Evolutionary conservation across 768 basidiomycete species (phyloP).

Genomic region (Clitopilus hobsonii): DNA sequence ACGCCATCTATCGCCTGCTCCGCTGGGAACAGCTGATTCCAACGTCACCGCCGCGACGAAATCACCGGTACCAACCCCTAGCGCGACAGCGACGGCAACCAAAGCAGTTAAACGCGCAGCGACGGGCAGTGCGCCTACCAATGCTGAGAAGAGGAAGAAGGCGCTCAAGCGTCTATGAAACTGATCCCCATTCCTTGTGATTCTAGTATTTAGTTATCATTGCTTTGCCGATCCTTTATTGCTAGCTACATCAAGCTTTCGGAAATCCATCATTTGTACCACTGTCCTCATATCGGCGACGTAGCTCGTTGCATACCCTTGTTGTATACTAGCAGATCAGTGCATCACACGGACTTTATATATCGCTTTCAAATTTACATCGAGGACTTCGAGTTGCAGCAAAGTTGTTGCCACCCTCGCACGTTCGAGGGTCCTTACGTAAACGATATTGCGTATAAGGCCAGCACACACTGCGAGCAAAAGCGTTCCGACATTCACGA

Average conservation of each 20-base stretch:
- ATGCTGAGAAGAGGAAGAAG: slow-evolving; percentile 84
- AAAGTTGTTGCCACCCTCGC: not conserved
- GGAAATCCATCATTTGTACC: not conserved
- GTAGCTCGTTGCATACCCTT: not conserved
- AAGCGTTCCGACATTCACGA: slow-evolving; percentile 7
- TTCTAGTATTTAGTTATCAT: not conserved
- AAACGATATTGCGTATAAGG: not conserved
- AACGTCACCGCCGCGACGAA: slow-evolving; percentile 48
- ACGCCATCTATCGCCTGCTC: slow-evolving; percentile 63
- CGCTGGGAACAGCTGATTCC: slow-evolving; percentile 66
- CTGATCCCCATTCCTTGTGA: not conserved
- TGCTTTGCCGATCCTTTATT: not conserved
- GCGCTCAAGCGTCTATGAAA: slow-evolving; percentile 71
- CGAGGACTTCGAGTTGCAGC: too few species aligned
- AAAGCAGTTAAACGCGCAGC: slow-evolving; percentile 73
- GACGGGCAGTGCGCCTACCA: slow-evolving; percentile 41
- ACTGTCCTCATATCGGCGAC: not conserved
- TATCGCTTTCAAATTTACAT: too few species aligned
- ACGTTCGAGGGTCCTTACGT: slow-evolving; percentile 1
- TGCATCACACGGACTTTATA: not conserved
- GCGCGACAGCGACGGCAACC: slow-evolving; percentile 30
- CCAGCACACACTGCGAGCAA: not conserved
- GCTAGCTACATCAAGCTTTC: not conserved
- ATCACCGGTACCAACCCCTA: slow-evolving; percentile 23
- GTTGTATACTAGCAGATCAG: not conserved